phyloP scores from a whole-genome alignment of 768 basidiomycete genomes.

The Mycena vitilis region DNA sequence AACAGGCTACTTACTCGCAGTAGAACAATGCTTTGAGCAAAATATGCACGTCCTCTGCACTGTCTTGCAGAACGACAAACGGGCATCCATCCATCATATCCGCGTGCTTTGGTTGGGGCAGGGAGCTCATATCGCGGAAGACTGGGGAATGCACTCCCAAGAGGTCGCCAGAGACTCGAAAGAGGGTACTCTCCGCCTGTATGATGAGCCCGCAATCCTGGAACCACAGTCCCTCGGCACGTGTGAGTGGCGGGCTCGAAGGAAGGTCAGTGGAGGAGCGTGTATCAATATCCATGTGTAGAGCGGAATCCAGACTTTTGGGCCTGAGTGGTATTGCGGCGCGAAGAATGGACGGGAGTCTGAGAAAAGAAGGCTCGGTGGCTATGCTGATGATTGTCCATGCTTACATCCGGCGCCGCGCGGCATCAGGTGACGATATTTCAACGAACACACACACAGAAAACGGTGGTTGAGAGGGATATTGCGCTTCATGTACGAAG shows the following conservation, averaged over 20 bases:
- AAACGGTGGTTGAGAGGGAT: too few species aligned
- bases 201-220: constrained; percentile 13
- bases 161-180: constrained; percentile 11
- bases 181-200: constrained; percentile 6
- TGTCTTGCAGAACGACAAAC: constrained; percentile 15
- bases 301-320: too few species aligned
- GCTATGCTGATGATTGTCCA: too few species aligned
- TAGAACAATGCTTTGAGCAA: constrained; percentile 16
- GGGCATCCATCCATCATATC: constrained; percentile 24
- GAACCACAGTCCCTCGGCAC: constrained; percentile 7
- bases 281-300: too few species aligned
- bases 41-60: neutral
- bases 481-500: too few species aligned
- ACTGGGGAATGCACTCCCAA: constrained; percentile 15
- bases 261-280: too few species aligned
- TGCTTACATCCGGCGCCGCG: too few species aligned
- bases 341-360: too few species aligned
- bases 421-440: too few species aligned
- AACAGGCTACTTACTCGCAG: neutral
- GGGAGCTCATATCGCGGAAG: constrained; percentile 18
- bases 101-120: neutral
- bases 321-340: too few species aligned
- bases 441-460: too few species aligned
- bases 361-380: too few species aligned
- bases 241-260: neutral